Percentiles rank a stretch among this genome's conserved stretches.
Evolutionary conservation across 1,284 basidiomycete genomes (phyloP).

Genomic region (Pascua sp.): DNA sequence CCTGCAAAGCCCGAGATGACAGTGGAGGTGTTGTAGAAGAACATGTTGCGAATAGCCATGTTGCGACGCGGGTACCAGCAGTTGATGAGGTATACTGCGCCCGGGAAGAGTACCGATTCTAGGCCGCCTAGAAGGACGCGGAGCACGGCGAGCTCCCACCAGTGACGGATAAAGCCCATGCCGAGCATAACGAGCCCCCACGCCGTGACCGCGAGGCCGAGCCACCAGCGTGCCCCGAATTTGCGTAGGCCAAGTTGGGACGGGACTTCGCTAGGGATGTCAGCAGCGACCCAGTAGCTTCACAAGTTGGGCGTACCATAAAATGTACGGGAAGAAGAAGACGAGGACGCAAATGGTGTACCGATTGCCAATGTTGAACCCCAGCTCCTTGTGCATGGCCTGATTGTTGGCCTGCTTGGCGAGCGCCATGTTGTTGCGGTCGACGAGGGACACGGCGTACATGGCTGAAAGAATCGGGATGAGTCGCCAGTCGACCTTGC

Average conservation of each 20-base stretch:
- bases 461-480: slow-evolving; percentile 8
- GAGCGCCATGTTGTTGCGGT: slow-evolving; percentile 24
- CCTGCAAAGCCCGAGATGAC: slow-evolving; percentile 9
- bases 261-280: slow-evolving; percentile 22
- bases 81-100: slow-evolving; percentile 50
- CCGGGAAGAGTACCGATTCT: slow-evolving; percentile 44
- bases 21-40: slow-evolving; percentile 47
- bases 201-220: slow-evolving; percentile 7
- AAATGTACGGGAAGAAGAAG: slow-evolving; percentile 47
- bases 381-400: slow-evolving; percentile 23
- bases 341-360: slow-evolving; percentile 49
- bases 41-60: slow-evolving; percentile 40
- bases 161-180: slow-evolving; percentile 40
- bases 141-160: slow-evolving; percentile 43
- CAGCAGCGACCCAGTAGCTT: slow-evolving; percentile 19
- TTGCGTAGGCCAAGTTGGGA: slow-evolving; percentile 23
- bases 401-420: slow-evolving; percentile 7
- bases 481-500: slow-evolving; percentile 11
- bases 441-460: slow-evolving; percentile 11
- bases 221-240: slow-evolving; percentile 16
- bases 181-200: slow-evolving; percentile 50
- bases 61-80: slow-evolving; percentile 52
- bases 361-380: slow-evolving; percentile 35
- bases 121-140: slow-evolving; percentile 49
- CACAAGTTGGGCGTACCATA: too few species aligned